Conservation (phyloP, 129 eudicot genomes). For the Kitagawia praeruptora region DNA sequence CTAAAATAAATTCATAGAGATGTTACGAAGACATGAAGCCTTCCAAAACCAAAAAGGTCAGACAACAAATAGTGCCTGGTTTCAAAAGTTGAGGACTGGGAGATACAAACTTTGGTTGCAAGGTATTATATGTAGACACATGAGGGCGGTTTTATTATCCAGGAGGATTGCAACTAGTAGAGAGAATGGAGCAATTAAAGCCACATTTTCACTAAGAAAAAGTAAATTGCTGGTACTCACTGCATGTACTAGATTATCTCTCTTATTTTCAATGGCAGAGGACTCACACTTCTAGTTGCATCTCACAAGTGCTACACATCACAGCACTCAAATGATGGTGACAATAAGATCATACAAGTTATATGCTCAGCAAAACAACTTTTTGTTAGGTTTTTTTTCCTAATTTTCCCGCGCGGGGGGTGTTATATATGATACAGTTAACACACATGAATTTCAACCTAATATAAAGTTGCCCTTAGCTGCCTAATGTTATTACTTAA, state of each 20-base stretch:
- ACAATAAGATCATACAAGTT: background rate
- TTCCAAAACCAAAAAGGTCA: background rate
- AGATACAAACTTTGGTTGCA: background rate
- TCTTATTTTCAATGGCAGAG: background rate
- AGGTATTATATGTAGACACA: background rate
- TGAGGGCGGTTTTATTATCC: background rate
- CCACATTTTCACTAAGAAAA: background rate
- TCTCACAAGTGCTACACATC: background rate
- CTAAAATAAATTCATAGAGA: background rate
- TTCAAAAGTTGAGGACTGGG: background rate
- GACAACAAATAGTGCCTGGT: background rate
- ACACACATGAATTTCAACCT: background rate
- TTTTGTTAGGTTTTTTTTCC: background rate
- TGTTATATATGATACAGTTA: background rate
- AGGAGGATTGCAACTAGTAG: background rate
- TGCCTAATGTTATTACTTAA: background rate
- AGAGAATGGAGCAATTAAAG: background rate
- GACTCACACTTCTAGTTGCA: background rate
- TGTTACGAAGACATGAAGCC: background rate
- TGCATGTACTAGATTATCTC: background rate
- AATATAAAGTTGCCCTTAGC: background rate
- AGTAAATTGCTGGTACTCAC: background rate
- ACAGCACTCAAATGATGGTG: background rate
- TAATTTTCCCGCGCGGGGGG: background rate
- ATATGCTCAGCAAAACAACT: background rate